A percentile compares a stretch with the other conserved stretches of the same genome.
These are phyloP conservation scores for Cladosporium austrohemisphaericum DNA, from an alignment of 2,329 filamentous ascomycete species.

Conservation along the genomic window DNA sequence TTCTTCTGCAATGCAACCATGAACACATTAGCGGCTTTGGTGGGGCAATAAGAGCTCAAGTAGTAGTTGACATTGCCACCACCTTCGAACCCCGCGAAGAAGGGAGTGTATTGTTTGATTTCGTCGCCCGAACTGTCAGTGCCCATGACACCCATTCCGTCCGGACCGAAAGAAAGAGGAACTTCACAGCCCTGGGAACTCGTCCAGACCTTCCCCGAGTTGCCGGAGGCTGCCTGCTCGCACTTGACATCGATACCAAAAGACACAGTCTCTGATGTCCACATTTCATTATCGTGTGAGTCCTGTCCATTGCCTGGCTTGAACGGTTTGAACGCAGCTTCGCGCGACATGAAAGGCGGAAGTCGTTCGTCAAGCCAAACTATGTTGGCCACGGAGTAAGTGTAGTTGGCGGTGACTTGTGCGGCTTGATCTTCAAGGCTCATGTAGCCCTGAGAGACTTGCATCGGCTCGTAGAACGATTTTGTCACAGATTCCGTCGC, in stretches of 20 bases:
- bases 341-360: constrained; percentile 42
- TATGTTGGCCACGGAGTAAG: constrained; percentile 47
- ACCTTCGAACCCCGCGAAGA: constrained; percentile 44
- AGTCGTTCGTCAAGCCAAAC: constrained; percentile 45
- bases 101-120: constrained; percentile 22
- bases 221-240: constrained; percentile 29
- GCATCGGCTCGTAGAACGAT: background rate
- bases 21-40: constrained; percentile 4
- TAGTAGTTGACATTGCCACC: constrained; percentile 34
- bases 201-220: constrained; percentile 11
- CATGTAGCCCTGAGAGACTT: background rate
- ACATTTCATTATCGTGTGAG: constrained; percentile 19
- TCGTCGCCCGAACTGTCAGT: background rate
- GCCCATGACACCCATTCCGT: background rate
- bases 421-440: constrained; percentile 20
- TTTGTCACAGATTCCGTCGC: constrained; percentile 26
- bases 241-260: constrained; percentile 37
- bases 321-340: constrained; percentile 47
- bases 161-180: background rate
- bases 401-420: constrained; percentile 36
- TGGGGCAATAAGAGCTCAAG: constrained; percentile 25
- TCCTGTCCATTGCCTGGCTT: constrained; percentile 10
- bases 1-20: constrained; percentile 7
- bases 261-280: constrained; percentile 28
- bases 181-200: background rate